phyloP scores from a whole-genome alignment of 495 filamentous ascomycete genomes.

The Ascodesmis nigricans region DNA sequence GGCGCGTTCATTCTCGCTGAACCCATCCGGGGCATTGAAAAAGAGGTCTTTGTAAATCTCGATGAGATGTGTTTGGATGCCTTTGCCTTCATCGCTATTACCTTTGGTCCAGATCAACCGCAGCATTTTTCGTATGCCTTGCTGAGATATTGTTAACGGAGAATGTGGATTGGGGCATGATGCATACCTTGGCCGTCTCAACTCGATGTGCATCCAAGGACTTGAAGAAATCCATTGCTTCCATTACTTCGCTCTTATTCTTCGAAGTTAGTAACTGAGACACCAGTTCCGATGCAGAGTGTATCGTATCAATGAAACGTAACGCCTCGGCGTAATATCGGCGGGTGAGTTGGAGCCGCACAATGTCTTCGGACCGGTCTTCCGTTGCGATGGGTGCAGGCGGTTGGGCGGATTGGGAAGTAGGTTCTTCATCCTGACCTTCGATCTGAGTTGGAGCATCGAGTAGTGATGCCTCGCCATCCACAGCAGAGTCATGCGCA shows the following conservation, averaged over 20 bases:
- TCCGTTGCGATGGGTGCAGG: too few species aligned
- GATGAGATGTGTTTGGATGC: conserved; percentile 88
- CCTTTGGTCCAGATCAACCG: conserved; percentile 97
- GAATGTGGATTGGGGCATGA: not conserved
- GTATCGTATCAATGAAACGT: conserved; percentile 84
- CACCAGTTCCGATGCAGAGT: conserved; percentile 51
- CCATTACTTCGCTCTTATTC: conserved; percentile 95
- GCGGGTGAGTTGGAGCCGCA: conserved; percentile 62
- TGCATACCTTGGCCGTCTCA: conserved; percentile 53
- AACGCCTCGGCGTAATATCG: conserved; percentile 83
- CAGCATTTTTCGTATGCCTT: conserved; percentile 81
- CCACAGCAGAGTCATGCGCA: conserved; percentile 25
- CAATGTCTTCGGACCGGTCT: conserved; percentile 56
- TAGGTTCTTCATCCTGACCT: conserved; percentile 7
- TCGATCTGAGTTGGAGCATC: conserved; percentile 17
- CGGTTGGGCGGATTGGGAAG: too few species aligned
- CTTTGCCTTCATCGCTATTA: conserved; percentile 96
- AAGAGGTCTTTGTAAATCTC: conserved; percentile 92
- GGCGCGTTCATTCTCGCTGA: conserved; percentile 71
- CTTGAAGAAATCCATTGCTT: conserved; percentile 97
- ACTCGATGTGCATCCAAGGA: conserved; percentile 87
- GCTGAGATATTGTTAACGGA: conserved; percentile 11
- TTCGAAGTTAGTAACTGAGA: conserved; percentile 74
- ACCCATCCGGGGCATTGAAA: conserved; percentile 77
- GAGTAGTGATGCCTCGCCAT: conserved; percentile 15